phyloP scores from a whole-genome alignment of 768 basidiomycete species.

The Lactifluus hygrophoroides region DNA sequence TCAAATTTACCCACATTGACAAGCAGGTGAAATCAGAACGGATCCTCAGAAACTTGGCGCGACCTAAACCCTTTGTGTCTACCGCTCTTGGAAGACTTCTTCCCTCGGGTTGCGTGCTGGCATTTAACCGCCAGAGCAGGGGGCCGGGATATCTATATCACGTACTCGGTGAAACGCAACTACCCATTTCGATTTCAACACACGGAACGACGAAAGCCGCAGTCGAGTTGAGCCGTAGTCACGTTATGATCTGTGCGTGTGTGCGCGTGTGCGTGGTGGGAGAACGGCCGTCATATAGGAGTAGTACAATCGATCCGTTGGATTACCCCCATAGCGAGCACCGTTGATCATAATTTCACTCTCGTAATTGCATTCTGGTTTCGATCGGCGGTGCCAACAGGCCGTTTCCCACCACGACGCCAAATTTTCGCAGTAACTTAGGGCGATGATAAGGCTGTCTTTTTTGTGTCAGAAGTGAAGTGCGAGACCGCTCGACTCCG shows the following conservation, averaged over 20 bases:
- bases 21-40: conserved; percentile 14
- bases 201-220: background rate
- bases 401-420: conserved; percentile 10
- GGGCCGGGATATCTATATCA: conserved; percentile 15
- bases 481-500: conserved; percentile 13
- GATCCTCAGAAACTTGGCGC: conserved; percentile 6
- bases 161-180: conserved; percentile 13
- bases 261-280: background rate
- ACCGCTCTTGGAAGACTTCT: conserved; percentile 8
- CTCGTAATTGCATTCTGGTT: conserved; percentile 13
- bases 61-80: conserved; percentile 19
- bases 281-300: conserved; percentile 1
- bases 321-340: conserved; percentile 7
- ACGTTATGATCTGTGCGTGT: conserved; percentile 4
- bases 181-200: conserved; percentile 2
- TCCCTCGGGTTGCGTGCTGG: conserved; percentile 4
- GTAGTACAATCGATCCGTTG: background rate
- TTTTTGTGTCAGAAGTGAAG: conserved; percentile 17
- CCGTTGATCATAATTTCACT: background rate
- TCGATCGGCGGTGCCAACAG: conserved; percentile 16
- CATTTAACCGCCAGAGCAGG: conserved; percentile 5
- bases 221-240: conserved; percentile 9
- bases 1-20: conserved; percentile 17
- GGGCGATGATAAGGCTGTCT: conserved; percentile 13
- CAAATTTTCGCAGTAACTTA: conserved; percentile 4